phyloP scores from a whole-genome alignment of 1,284 basidiomycete species.

The Acaromyces ingoldii region DNA sequence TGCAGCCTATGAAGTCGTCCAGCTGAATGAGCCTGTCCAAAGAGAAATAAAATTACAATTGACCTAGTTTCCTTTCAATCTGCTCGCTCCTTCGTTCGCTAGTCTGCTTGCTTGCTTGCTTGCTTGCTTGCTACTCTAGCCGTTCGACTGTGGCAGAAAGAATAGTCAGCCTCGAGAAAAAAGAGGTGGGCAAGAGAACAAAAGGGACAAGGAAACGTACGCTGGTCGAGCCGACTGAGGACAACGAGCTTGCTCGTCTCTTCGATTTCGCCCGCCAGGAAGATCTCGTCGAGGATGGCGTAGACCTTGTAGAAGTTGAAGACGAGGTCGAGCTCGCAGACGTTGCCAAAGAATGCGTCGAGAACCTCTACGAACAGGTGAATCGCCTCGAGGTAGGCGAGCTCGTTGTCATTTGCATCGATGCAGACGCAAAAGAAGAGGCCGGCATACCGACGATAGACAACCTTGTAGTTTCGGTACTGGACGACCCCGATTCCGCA shows the following conservation, averaged over 20 bases:
- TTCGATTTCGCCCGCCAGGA: constrained; percentile 96
- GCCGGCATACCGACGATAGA: constrained; percentile 64
- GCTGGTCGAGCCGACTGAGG: constrained; percentile 69
- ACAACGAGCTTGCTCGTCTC: constrained; percentile 97
- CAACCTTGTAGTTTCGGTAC: constrained; percentile 43
- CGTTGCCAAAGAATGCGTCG: constrained; percentile 95
- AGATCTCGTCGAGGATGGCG: constrained; percentile 94
- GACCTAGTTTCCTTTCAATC: no score
- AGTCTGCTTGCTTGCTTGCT: no score
- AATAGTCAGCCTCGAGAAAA: not conserved
- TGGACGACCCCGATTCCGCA: constrained; percentile 1
- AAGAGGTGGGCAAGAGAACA: not conserved
- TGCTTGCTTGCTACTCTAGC: not conserved
- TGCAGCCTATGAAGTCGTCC: no score
- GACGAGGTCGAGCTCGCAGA: constrained; percentile 91
- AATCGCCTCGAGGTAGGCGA: constrained; percentile 93
- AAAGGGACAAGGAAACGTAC: constrained; percentile 20
- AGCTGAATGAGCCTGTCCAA: no score
- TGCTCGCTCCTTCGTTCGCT: no score
- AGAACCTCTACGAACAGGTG: constrained; percentile 98
- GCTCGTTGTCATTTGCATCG: constrained; percentile 95
- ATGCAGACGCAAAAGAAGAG: constrained; percentile 87
- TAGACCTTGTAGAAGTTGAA: constrained; percentile 99
- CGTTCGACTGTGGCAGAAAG: not conserved
- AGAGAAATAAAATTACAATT: no score